Evolutionary conservation across 164 flowering plant species (phyloP).

Genomic region (Vitis amurensis): DNA sequence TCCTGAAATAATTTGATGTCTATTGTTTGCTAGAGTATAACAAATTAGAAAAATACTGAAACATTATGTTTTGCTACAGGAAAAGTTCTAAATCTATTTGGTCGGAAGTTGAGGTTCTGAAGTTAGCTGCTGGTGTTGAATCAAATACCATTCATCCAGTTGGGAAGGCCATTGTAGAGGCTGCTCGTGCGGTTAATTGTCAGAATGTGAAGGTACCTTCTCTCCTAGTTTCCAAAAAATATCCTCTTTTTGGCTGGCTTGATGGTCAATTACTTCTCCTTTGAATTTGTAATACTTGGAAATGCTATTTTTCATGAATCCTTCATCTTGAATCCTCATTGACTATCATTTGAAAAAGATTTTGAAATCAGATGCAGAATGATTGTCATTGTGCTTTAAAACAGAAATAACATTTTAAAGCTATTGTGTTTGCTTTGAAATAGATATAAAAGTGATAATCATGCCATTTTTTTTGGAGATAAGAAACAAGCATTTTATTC

Average conservation of each 20-base stretch:
- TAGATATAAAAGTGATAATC: no score
- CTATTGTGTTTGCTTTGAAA: no score
- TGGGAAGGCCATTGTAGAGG: constrained; percentile 95
- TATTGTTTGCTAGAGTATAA: no score
- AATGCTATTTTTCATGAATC: no score
- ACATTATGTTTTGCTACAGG: constrained; percentile 31
- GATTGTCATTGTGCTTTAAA: no score
- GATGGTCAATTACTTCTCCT: background rate
- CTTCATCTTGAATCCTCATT: no score
- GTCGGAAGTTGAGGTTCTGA: constrained; percentile 77
- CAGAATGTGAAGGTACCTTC: constrained; percentile 49
- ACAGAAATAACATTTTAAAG: no score
- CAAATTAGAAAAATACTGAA: constrained; percentile 4
- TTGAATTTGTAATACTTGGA: background rate
- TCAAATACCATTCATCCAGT: constrained; percentile 90
- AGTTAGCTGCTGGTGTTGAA: constrained; percentile 91
- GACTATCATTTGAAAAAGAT: no score
- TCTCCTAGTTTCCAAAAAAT: background rate
- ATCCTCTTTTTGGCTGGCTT: background rate
- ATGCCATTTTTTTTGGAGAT: no score
- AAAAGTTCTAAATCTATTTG: constrained; percentile 23
- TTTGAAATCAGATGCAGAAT: no score
- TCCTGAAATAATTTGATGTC: no score
- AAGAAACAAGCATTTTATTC: no score
- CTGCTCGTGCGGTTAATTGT: constrained; percentile 61